A percentile compares a stretch with the other conserved stretches of the same genome.
phyloP scores from a whole-genome alignment of 306 rosid species.

The Castanospermum australe region DNA sequence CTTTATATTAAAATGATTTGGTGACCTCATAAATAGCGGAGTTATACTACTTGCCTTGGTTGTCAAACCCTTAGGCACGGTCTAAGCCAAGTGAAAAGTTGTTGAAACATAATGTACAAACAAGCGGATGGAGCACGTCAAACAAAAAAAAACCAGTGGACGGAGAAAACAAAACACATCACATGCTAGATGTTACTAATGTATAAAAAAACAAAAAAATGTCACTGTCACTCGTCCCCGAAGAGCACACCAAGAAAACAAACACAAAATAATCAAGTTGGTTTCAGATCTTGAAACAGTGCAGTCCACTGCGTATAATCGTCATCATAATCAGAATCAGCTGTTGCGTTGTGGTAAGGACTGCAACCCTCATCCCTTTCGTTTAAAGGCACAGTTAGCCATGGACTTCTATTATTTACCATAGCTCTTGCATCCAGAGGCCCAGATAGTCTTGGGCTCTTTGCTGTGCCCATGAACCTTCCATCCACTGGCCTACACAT shows the following conservation, averaged over 20 bases:
- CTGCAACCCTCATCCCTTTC: conserved; percentile 23
- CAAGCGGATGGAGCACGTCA: background rate
- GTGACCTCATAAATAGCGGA: background rate
- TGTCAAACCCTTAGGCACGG: background rate
- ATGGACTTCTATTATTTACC: conserved; percentile 27
- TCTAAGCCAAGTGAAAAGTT: background rate
- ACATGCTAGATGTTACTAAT: background rate
- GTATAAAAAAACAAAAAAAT: background rate
- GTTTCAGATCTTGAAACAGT: conserved; percentile 81
- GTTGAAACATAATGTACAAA: background rate
- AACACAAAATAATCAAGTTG: conserved; percentile 47
- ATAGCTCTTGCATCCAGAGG: conserved; percentile 37
- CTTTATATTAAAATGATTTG: background rate
- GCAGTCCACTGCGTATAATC: conserved; percentile 70
- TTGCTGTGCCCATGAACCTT: conserved; percentile 23
- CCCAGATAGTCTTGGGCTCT: conserved; percentile 46
- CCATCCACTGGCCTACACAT: conserved; percentile 28
- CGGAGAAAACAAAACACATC: background rate
- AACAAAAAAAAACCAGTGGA: background rate
- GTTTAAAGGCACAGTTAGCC: conserved; percentile 26
- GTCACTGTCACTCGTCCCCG: background rate
- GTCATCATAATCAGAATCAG: conserved; percentile 48
- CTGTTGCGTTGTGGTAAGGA: conserved; percentile 38
- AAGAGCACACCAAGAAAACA: background rate
- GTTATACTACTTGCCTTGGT: background rate